A percentile compares a stretch with the other conserved stretches of the same genome.
These are phyloP conservation scores for Lactarius akahatsu DNA, from an alignment of 768 basidiomycete species.

Conservation along the genomic window DNA sequence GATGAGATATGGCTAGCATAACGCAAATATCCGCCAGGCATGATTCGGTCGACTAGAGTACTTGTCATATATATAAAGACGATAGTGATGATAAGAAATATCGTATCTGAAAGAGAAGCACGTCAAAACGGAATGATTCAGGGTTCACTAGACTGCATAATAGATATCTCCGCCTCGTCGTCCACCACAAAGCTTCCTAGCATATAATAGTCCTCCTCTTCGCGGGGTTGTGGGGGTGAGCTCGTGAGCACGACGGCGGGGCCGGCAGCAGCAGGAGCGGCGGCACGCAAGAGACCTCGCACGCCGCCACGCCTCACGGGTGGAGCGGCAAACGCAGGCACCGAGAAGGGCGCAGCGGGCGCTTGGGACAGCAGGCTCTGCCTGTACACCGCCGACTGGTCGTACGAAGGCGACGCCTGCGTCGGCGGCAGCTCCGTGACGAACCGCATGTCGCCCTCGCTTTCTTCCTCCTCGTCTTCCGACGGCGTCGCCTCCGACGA, in stretches of 20 bases:
- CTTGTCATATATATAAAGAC: neutral
- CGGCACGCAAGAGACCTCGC: constrained; percentile 30
- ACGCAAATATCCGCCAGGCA: neutral
- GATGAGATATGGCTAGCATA: neutral
- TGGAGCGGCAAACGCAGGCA: constrained; percentile 54
- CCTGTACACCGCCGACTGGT: constrained; percentile 68
- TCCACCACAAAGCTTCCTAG: constrained; percentile 79
- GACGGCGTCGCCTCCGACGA: constrained; percentile 51
- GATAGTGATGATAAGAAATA: neutral
- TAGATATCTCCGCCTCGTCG: constrained; percentile 70
- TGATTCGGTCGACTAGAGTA: neutral
- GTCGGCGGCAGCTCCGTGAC: constrained; percentile 62
- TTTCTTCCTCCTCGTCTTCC: constrained; percentile 41
- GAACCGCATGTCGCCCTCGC: constrained; percentile 67
- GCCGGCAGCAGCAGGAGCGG: constrained; percentile 31
- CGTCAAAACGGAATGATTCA: neutral
- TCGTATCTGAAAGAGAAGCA: neutral
- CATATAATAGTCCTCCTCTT: constrained; percentile 62
- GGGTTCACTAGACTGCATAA: constrained; percentile 33
- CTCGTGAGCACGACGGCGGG: constrained; percentile 48
- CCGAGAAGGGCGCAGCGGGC: constrained; percentile 37
- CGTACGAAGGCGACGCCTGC: constrained; percentile 68
- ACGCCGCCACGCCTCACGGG: constrained; percentile 49
- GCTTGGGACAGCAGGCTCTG: constrained; percentile 73
- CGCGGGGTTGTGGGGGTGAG: constrained; percentile 53